phyloP scores from a whole-genome alignment of 495 filamentous ascomycete genomes.

The Penicillium flavigenum region DNA sequence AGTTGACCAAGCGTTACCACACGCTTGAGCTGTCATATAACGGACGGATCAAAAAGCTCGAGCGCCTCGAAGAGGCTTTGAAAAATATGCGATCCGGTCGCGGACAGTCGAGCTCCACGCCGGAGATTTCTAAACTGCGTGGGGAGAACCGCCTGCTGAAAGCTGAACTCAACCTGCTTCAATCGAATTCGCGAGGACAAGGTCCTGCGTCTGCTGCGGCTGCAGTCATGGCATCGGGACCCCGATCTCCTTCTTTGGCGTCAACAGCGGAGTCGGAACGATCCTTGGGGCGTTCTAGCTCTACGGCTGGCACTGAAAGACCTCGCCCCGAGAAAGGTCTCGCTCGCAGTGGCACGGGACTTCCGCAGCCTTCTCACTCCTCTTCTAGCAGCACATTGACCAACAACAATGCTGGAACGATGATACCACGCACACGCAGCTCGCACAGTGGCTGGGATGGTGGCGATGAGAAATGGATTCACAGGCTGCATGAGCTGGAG shows the following conservation, averaged over 20 bases:
- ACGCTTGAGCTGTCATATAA: slow-evolving; percentile 78
- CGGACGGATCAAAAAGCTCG: slow-evolving; percentile 77
- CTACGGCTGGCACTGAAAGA: slow-evolving; percentile 32
- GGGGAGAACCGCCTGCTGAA: slow-evolving; percentile 80
- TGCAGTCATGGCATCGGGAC: slow-evolving; percentile 27
- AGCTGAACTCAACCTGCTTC: slow-evolving; percentile 75
- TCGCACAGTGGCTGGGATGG: slow-evolving; percentile 28
- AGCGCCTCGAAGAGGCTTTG: slow-evolving; percentile 76
- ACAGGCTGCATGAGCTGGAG: slow-evolving; percentile 83
- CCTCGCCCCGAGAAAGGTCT: slow-evolving; percentile 28
- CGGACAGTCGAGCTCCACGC: slow-evolving; percentile 47
- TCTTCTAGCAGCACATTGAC: slow-evolving; percentile 36
- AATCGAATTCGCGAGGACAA: slow-evolving; percentile 47
- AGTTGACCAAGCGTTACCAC: slow-evolving; percentile 87
- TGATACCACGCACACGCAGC: slow-evolving; percentile 36
- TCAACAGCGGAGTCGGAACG: slow-evolving; percentile 30
- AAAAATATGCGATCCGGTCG: slow-evolving; percentile 47
- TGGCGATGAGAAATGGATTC: slow-evolving; percentile 72
- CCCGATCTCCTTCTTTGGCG: slow-evolving; percentile 31
- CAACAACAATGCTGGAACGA: slow-evolving; percentile 35
- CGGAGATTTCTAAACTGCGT: slow-evolving; percentile 68
- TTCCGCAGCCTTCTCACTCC: slow-evolving; percentile 38
- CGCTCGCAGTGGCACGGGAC: slow-evolving; percentile 35
- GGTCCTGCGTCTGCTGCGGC: slow-evolving; percentile 27
- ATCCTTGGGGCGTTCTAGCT: slow-evolving; percentile 53